Evolutionary conservation across 1,284 basidiomycete species (phyloP), one percentile per base, ranked within the genome.

Genomic region (Austropuccinia psidii): DNA sequence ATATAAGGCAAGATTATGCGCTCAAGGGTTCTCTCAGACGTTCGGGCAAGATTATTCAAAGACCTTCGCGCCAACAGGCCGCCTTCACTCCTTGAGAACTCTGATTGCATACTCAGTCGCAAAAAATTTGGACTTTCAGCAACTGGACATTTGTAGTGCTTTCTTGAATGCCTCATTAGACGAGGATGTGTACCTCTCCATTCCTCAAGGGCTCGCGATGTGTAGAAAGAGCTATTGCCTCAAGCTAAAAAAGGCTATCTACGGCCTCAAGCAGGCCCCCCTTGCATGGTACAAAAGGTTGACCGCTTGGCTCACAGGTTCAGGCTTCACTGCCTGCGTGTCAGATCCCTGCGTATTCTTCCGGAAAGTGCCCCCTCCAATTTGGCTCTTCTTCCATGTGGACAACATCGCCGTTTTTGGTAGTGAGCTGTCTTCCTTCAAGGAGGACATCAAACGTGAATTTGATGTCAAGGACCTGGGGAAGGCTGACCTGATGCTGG

Each of bases 191-290:
- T 60, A 60, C n/a, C 57, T 60, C 9, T 19, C n/a, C 3, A 7
- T 8, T 35, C 57, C 57, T 7, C 4, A n/a, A 37, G 57, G 57
- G 3, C n/a, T 60, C 3, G 4, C 9, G n/a, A 27, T 55, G 3
- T 31, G 24, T 55, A n/a, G n/a, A n/a, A 6, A 6, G 4, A 29
- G 27, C 4, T 3, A n/a, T 17, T 60, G 57, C n/a, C 31, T 60
- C 19, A 35, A 39, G 17, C 57, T 60, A 4, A 33, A 35, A 24
- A 60, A 60, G 39, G 3, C 57, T 7, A 55, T 60, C 4, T 64
- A 64, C 31, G 61, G 61, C 11, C 27, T 64, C 21, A 64, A 64
- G 27, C 61, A 64, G 29, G 39, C 61, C 6, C 61, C 61, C 4
- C 27, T 21, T n/a, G 27, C 17, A 3, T 64, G 61, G 61, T 47